Conservation (phyloP, 1,284 basidiomycete genomes). For the Ustilago loliicola region DNA sequence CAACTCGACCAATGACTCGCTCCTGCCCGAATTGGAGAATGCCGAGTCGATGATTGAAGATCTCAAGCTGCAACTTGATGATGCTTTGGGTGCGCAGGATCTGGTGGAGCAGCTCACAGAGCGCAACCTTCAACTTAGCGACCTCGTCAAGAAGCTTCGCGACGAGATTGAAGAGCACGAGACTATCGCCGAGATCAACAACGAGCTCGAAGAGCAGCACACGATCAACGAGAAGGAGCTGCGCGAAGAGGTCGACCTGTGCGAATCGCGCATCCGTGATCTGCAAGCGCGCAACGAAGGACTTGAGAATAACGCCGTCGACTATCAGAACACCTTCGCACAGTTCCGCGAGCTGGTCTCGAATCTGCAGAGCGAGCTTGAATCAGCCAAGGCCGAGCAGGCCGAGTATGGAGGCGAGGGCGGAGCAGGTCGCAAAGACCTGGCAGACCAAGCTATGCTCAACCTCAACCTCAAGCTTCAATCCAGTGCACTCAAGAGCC, state of each 20-base stretch:
- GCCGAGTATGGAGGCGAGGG: constrained; percentile 40
- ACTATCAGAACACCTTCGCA: constrained; percentile 61
- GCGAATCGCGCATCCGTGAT: constrained; percentile 53
- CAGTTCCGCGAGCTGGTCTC: constrained; percentile 68
- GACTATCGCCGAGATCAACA: constrained; percentile 92
- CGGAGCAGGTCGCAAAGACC: constrained; percentile 45
- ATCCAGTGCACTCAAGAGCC: constrained; percentile 65
- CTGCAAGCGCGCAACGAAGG: constrained; percentile 44
- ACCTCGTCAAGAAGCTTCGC: constrained; percentile 94
- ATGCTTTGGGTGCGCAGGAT: constrained; percentile 93
- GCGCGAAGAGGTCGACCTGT: constrained; percentile 82
- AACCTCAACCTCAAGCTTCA: constrained; percentile 67
- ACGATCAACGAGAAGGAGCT: constrained; percentile 91
- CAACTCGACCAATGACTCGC: constrained; percentile 48
- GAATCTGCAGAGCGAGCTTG: constrained; percentile 62
- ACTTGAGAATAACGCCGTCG: constrained; percentile 60
- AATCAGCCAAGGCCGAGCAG: constrained; percentile 57
- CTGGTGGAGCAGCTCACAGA: constrained; percentile 96
- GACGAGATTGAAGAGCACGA: constrained; percentile 96
- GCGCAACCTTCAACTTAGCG: constrained; percentile 81
- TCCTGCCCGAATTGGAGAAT: constrained; percentile 49
- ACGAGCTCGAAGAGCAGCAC: constrained; percentile 97
- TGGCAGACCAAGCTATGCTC: constrained; percentile 63
- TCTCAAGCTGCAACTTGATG: constrained; percentile 92
- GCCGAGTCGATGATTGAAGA: constrained; percentile 83